Evolutionary conservation across 2,329 filamentous ascomycete genomes (phyloP).

Genomic region (Blastomyces gilchristii): DNA sequence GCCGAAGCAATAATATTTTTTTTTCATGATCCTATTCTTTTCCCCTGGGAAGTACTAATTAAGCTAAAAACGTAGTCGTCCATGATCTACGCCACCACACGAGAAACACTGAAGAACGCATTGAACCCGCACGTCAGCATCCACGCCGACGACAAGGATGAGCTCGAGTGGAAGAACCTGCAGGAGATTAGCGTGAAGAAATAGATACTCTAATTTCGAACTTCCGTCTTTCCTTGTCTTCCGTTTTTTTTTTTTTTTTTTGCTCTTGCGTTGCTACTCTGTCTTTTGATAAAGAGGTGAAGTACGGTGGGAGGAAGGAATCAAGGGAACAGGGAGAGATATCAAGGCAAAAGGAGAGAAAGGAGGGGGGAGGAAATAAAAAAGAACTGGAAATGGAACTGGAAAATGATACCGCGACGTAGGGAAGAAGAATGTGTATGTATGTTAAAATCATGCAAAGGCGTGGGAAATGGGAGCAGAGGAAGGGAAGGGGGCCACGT

Average conservation of each 20-base stretch:
- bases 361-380: background rate
- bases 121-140: conserved; percentile 35
- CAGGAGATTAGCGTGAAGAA: conserved; percentile 20
- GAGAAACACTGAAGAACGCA: conserved; percentile 40
- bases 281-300: background rate
- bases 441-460: background rate
- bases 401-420: background rate
- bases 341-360: background rate
- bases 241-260: background rate
- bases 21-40: background rate
- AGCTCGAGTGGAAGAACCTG: conserved; percentile 35
- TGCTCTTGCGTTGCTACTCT: background rate
- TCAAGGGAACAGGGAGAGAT: background rate
- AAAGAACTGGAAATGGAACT: background rate
- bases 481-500: background rate
- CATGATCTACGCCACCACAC: conserved; percentile 43
- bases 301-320: background rate
- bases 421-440: background rate
- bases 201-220: background rate
- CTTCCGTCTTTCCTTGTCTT: no score
- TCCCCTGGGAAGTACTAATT: background rate
- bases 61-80: conserved; percentile 27
- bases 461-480: background rate
- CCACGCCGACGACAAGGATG: conserved; percentile 34
- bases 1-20: background rate